A percentile compares a stretch with the other conserved stretches of the same genome.
These are phyloP conservation scores for Xylariaceae sp. DNA, from an alignment of 2,329 filamentous ascomycete genomes.

Conservation along the genomic window DNA sequence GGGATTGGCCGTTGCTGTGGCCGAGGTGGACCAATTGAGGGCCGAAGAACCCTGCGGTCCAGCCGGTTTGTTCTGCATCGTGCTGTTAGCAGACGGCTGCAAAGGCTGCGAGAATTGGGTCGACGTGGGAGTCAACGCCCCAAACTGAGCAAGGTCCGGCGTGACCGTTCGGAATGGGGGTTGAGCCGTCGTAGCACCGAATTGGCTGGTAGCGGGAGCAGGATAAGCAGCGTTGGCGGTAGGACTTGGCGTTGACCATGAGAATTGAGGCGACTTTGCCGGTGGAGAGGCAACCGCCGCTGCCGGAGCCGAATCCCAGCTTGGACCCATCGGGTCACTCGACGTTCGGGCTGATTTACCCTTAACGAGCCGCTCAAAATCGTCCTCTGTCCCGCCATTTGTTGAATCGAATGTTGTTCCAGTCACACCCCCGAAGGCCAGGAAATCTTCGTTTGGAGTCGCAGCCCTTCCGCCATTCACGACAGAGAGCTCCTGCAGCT, in stretches of 20 bases:
- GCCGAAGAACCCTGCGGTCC: slow-evolving; percentile 45
- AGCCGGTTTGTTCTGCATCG: slow-evolving; percentile 22
- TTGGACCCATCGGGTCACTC: slow-evolving; percentile 47
- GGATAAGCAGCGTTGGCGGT: slow-evolving; percentile 35
- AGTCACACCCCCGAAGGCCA: slow-evolving; percentile 70
- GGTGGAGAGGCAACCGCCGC: slow-evolving; percentile 38
- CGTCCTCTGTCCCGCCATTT: slow-evolving; percentile 63
- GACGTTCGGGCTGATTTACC: slow-evolving; percentile 57
- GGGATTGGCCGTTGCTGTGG: slow-evolving; percentile 46
- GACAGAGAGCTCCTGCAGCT: slow-evolving; percentile 78
- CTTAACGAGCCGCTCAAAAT: slow-evolving; percentile 89
- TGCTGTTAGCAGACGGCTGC: slow-evolving; percentile 44
- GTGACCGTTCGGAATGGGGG: slow-evolving; percentile 59
- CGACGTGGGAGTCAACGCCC: slow-evolving; percentile 57
- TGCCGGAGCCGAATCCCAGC: slow-evolving; percentile 50
- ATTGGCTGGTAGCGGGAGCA: slow-evolving; percentile 35
- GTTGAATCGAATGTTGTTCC: slow-evolving; percentile 58
- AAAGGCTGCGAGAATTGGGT: slow-evolving; percentile 67
- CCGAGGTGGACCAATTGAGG: slow-evolving; percentile 40
- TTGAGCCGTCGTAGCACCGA: slow-evolving; percentile 42
- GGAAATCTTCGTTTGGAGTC: slow-evolving; percentile 65
- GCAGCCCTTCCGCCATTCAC: slow-evolving; percentile 52
- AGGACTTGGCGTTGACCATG: slow-evolving; percentile 64
- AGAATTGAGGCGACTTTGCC: slow-evolving; percentile 51
- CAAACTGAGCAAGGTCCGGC: slow-evolving; percentile 59